phyloP scores from a whole-genome alignment of 768 basidiomycete genomes.

The Psilocybe cubensis region DNA sequence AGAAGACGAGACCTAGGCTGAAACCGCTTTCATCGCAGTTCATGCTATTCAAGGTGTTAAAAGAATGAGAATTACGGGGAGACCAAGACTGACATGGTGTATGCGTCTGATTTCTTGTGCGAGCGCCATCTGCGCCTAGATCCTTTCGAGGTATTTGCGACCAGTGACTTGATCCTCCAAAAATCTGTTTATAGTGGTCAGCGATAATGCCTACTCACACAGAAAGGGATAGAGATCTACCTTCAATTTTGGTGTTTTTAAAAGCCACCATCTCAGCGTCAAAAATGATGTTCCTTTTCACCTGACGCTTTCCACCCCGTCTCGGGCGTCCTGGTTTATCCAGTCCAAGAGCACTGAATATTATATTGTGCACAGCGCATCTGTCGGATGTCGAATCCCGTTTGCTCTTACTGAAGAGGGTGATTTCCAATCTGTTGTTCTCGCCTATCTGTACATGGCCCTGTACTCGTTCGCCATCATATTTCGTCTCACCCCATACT shows the following conservation, averaged over 20 bases:
- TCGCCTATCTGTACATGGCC: slow-evolving; percentile 71
- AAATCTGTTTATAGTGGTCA: slow-evolving; percentile 54
- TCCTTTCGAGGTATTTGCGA: slow-evolving; percentile 61
- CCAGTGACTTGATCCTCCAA: slow-evolving; percentile 68
- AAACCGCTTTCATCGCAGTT: slow-evolving; percentile 37
- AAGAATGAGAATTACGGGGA: neutral
- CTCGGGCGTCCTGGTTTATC: neutral
- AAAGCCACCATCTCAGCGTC: slow-evolving; percentile 95
- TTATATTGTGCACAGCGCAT: slow-evolving; percentile 60
- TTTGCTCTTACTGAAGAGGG: slow-evolving; percentile 88
- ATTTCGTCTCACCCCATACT: slow-evolving; percentile 91
- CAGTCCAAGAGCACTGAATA: slow-evolving; percentile 59
- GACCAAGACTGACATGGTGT: slow-evolving; percentile 15
- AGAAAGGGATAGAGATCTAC: slow-evolving; percentile 39
- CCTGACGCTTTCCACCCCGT: slow-evolving; percentile 12
- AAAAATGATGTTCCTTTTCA: slow-evolving; percentile 48
- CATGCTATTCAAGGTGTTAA: neutral
- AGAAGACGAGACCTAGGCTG: slow-evolving; percentile 84
- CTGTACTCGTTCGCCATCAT: slow-evolving; percentile 94
- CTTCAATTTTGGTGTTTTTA: slow-evolving; percentile 71
- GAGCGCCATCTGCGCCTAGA: slow-evolving; percentile 37
- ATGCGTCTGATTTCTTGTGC: slow-evolving; percentile 15
- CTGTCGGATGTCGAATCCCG: slow-evolving; percentile 83
- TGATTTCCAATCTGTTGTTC: slow-evolving; percentile 50
- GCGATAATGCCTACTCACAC: neutral